Evolutionary conservation across 768 basidiomycete genomes (phyloP).

Genomic region (Suillus fuscotomentosus): DNA sequence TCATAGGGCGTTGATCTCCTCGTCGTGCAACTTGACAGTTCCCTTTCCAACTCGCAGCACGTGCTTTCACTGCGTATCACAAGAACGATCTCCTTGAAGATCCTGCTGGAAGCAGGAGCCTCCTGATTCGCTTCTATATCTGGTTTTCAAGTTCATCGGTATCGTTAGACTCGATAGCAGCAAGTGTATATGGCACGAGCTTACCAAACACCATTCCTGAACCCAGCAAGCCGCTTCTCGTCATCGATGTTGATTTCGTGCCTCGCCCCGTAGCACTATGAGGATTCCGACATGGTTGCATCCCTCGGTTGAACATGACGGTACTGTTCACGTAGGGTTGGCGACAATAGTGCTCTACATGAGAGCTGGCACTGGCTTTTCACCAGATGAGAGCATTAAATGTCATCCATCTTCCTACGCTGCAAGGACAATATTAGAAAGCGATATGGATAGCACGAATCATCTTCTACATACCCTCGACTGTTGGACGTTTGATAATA

Average conservation of each 20-base stretch:
- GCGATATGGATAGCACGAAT: not conserved
- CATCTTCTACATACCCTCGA: conserved; percentile 38
- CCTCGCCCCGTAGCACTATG: conserved; percentile 31
- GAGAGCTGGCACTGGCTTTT: conserved; percentile 33
- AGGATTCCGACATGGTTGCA: conserved; percentile 29
- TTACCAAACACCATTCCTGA: conserved; percentile 39
- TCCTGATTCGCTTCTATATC: conserved; percentile 41
- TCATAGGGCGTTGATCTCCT: conserved; percentile 35
- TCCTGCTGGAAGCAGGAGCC: conserved; percentile 40
- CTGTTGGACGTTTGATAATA: conserved; percentile 43
- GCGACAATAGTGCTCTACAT: conserved; percentile 30
- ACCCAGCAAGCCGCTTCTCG: conserved; percentile 23
- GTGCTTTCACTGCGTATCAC: conserved; percentile 41
- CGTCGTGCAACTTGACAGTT: conserved; percentile 35
- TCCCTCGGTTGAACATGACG: conserved; percentile 39
- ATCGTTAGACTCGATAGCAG: not conserved
- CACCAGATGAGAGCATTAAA: conserved; percentile 31
- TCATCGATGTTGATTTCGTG: conserved; percentile 33
- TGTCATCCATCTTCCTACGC: conserved; percentile 37
- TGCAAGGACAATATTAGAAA: conserved; percentile 13
- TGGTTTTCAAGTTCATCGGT: conserved; percentile 22
- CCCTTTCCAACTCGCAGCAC: conserved; percentile 47
- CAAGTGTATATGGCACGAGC: not conserved
- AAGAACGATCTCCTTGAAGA: conserved; percentile 54
- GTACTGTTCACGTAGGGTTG: conserved; percentile 26